Base-by-base conservation (phyloP, 495 filamentous ascomycete genomes). In the Penicillium daleae region DNA sequence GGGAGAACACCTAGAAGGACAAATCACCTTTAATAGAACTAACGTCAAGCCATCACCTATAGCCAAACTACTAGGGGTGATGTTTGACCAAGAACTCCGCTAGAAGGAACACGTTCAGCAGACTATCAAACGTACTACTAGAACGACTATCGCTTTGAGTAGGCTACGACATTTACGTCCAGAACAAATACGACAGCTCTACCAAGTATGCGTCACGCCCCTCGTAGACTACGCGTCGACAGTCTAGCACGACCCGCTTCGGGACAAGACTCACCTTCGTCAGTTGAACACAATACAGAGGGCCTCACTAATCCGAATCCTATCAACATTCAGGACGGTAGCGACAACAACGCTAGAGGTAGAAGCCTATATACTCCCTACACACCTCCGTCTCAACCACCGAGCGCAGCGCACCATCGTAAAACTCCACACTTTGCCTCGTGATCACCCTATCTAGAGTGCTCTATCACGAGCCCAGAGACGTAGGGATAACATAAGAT, bases 391-490 rank as follows among this genome's bases (percentile, higher is more conserved):
- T 6, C 40, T 44, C 40, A n/a, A 19, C 40, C 40, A 21, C n/a
- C 19, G 19, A 44, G 40, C 40, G 1, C 40, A 44, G 5, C 13
- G 13, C 33, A 65, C 57, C 24, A 57, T 61, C 6, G 24, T 44
- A n/a, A 58, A 42, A 13, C 31, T 66, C 1, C 33, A 57, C 44
- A 66, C 63, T n/a, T 48, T 66, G 50, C 61, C 61, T 24, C 56
- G 39, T 0, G 15, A 39, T 5, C 58, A 68, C 33, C 65, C 62
- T 15, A 64, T 64, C 33, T 60, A 24, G 57, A 49, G 27, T 17
- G 60, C 46, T 13, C 37, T 67, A 13, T 13, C 21, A 22, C 67
- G 55, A 19, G 67, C 64, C 7, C 37, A 55, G 53, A 62, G 10
- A 33, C 60, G 66, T 0, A 60, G 61, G 15, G 50, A 58, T 32